Evolutionary conservation across 2,329 filamentous ascomycete species (phyloP), one percentile per base, ranked within the genome.

Genomic region (Penicillium sp.): DNA sequence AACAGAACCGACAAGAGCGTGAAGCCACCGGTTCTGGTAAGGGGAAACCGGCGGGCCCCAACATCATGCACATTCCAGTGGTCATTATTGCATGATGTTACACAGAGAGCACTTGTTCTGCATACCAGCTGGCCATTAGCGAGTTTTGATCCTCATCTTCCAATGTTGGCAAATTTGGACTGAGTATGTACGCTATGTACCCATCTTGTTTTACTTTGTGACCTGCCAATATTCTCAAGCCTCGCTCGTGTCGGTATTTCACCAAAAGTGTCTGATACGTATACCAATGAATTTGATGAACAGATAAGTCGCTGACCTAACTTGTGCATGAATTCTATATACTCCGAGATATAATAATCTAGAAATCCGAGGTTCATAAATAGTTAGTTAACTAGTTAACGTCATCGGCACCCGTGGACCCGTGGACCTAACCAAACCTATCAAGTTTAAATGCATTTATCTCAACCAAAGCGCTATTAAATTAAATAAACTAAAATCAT

Each of bases 1-100:
- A 59, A 15, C 41, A 49, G 19, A 51, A 47, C 29, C 52, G 52
- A 43, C 53, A 51, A 46, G 53, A 58, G 37, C 49, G 47, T 17
- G 54, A 49, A 35, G 32, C 21, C 15, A 39, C 42, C 19, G 17
- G 21, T 15, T 15, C 29, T 22, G 19, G 32, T 17, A 28, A 31
- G 17, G 29, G 29, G 35, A 33, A 32, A 31, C 28, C 17, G 3
- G 28, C 31, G 9, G 55, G 57, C 12, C 56, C 55, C 17, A 43
- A 38, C n/a, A 47, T 59, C 34, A 41, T 59, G 34, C 57, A 60
- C 26, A 32, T 57, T n/a, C 57, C 57, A 5, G 39, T 54, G 17
- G 50, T 59, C 24, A 41, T 53, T 19, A 34, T 59, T 38, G 49
- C 43, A 34, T 60, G 46, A 57, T 45, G 21, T 40, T 24, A 17